Evolutionary conservation across 768 basidiomycete species (phyloP).

Genomic region (Phlebiopsis gigantea): DNA sequence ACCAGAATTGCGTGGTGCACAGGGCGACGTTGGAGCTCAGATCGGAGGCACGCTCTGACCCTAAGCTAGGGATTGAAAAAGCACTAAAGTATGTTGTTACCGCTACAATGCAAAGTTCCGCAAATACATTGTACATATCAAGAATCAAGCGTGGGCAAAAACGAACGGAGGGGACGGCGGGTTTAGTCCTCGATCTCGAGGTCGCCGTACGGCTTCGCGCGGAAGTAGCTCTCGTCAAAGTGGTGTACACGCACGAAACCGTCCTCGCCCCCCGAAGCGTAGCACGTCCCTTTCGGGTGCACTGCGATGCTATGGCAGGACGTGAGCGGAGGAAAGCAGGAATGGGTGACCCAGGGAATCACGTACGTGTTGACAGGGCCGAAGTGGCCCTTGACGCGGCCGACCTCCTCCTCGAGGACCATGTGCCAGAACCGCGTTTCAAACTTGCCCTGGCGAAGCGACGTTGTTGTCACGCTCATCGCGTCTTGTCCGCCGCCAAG

Average conservation of each 20-base stretch:
- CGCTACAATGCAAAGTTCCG: background rate
- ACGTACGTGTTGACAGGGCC: constrained; percentile 94
- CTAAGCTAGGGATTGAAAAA: background rate
- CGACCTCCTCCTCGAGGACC: constrained; percentile 94
- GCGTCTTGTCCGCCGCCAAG: constrained; percentile 98
- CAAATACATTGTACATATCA: background rate
- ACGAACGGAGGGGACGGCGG: background rate
- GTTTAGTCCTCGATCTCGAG: constrained; percentile 63
- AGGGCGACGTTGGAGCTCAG: background rate
- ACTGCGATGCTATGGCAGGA: constrained; percentile 68
- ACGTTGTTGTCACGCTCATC: constrained; percentile 95
- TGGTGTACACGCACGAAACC: constrained; percentile 90
- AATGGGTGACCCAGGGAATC: background rate
- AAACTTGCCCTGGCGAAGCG: constrained; percentile 91
- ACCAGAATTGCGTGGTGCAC: background rate
- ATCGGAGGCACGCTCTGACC: background rate
- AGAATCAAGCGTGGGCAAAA: background rate
- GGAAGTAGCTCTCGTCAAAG: constrained; percentile 94
- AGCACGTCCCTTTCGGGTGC: constrained; percentile 81
- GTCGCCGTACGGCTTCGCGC: constrained; percentile 86
- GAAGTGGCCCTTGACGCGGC: constrained; percentile 96
- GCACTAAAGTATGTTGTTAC: background rate
- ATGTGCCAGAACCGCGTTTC: constrained; percentile 99
- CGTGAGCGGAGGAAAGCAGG: background rate
- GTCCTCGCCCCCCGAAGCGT: constrained; percentile 95